phyloP scores from a whole-genome alignment of 352 stramenopile genomes.

The Globisporangium irregulare region DNA sequence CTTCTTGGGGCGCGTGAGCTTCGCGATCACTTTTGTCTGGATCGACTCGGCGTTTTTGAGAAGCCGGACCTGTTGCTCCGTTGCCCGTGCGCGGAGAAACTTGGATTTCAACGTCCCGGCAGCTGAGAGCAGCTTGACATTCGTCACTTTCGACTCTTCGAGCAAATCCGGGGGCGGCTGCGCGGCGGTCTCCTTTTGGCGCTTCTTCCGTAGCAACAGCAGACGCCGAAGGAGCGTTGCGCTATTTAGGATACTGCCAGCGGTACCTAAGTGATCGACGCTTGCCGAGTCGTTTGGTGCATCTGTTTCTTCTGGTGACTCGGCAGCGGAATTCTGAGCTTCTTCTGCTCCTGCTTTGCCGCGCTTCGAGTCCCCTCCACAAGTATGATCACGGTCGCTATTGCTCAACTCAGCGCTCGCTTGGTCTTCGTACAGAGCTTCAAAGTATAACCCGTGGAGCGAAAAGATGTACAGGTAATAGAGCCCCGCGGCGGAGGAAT shows the following conservation, averaged over 20 bases:
- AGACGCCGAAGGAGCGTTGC: constrained; percentile 34
- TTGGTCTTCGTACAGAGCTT: constrained; percentile 23
- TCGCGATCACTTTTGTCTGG: constrained; percentile 20
- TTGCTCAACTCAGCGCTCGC: neutral
- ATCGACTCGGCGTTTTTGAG: constrained; percentile 24
- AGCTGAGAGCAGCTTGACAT: constrained; percentile 26
- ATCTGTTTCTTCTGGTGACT: neutral
- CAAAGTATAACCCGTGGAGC: constrained; percentile 37
- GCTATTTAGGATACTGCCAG: constrained; percentile 11
- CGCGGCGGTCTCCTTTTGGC: constrained; percentile 19
- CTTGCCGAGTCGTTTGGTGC: neutral
- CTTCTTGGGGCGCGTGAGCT: constrained; percentile 16
- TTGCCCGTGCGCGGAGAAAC: constrained; percentile 38
- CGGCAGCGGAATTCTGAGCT: neutral
- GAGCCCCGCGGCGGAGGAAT: constrained; percentile 5
- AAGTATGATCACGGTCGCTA: neutral
- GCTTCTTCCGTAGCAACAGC: constrained; percentile 37
- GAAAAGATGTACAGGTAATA: constrained; percentile 42
- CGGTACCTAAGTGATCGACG: neutral
- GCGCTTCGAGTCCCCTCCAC: neutral
- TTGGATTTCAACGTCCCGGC: constrained; percentile 46
- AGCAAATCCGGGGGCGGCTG: constrained; percentile 33
- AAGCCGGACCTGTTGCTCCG: constrained; percentile 25
- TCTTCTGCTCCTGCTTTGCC: neutral
- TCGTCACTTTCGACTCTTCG: constrained; percentile 30